Evolutionary conservation across 225 moss, liverwort and hornwort genomes (phyloP), one percentile per base, ranked within the genome.

Genomic region (Neckera pumila): DNA sequence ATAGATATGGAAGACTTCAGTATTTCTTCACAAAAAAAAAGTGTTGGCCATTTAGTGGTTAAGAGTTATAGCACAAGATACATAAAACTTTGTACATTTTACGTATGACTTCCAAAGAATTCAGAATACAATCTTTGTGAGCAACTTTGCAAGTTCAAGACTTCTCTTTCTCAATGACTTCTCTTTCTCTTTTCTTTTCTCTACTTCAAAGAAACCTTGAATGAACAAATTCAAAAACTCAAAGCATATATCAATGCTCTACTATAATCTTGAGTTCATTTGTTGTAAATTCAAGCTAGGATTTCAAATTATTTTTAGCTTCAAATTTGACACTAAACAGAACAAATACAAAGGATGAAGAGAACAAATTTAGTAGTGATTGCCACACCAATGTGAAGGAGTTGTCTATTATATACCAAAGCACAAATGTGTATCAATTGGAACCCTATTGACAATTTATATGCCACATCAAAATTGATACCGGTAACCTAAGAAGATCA

Each of bases 1-100:
- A 25, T 40, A 70, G 25, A 3, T 14, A 14, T 14, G 1, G 25
- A 25, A 40, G 14, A 14, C 40, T 42, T 26, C 0, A 71, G 0
- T 71, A 2, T 42, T 71, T 71, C 5, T 42, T 70, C 4, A 70
- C 4, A 3, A 26, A 4, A 15, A 23, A 42, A 70, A 26, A 3
- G 9, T 9, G 3, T 15, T 42, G 9, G 9, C 14, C 5, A 15
- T 26, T 25, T 26, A 15, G 3, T 3, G 1, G 5, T 70, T 71
- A 15, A 15, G 4, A 71, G 3, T 42, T 26, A 25, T 42, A 71
- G 9, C 9, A 15, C 3, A 26, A 42, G 9, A 71, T 26, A 26
- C 0, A 14, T 42, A 26, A 71, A n/a, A n/a, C n/a, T n/a, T n/a
- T n/a, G n/a, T 71, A 26, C 5, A 40, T 25, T 70, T 25, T 26